phyloP scores from a whole-genome alignment of 805 yeast genomes.

The Kodamaea neixiangensis region DNA sequence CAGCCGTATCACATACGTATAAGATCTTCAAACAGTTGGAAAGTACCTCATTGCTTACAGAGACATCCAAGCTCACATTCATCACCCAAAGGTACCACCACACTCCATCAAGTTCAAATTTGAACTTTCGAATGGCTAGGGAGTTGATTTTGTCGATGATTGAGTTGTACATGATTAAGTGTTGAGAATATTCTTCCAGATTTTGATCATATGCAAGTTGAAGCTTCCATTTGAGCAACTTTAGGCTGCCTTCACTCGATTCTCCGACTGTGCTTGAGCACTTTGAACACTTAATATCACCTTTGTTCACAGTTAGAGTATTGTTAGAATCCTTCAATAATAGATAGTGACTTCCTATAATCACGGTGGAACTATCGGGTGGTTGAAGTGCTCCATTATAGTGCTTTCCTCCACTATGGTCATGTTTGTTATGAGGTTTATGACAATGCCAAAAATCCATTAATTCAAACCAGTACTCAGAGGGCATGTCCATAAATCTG shows the following conservation, averaged over 20 bases:
- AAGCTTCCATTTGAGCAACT: slow-evolving; percentile 15
- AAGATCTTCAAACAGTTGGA: slow-evolving; percentile 32
- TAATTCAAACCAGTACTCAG: slow-evolving; percentile 91
- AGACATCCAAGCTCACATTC: slow-evolving; percentile 34
- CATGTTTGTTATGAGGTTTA: slow-evolving; percentile 51
- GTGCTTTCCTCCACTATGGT: slow-evolving; percentile 14
- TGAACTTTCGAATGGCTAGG: slow-evolving; percentile 37
- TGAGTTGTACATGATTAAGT: slow-evolving; percentile 22
- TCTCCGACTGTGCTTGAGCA: slow-evolving; percentile 48
- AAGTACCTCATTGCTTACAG: slow-evolving; percentile 18
- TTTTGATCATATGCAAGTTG: slow-evolving; percentile 2
- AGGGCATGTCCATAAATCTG: slow-evolving; percentile 69
- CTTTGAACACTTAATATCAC: slow-evolving; percentile 29
- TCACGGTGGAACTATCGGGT: slow-evolving; percentile 31
- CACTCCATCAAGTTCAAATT: slow-evolving; percentile 14
- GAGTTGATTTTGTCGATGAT: slow-evolving; percentile 42
- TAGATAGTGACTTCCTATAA: slow-evolving; percentile 62
- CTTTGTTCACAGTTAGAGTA: slow-evolving; percentile 8
- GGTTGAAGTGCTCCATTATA: slow-evolving; percentile 51
- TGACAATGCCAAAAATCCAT: slow-evolving; percentile 99
- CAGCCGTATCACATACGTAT: slow-evolving; percentile 17
- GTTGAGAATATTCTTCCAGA: slow-evolving; percentile 20
- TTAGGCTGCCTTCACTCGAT: slow-evolving; percentile 17
- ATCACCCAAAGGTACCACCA: slow-evolving; percentile 37
- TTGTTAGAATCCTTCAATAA: slow-evolving; percentile 29